Evolutionary conservation across 2,329 filamentous ascomycete species (phyloP).

Genomic region (Paradendryphiella salina): DNA sequence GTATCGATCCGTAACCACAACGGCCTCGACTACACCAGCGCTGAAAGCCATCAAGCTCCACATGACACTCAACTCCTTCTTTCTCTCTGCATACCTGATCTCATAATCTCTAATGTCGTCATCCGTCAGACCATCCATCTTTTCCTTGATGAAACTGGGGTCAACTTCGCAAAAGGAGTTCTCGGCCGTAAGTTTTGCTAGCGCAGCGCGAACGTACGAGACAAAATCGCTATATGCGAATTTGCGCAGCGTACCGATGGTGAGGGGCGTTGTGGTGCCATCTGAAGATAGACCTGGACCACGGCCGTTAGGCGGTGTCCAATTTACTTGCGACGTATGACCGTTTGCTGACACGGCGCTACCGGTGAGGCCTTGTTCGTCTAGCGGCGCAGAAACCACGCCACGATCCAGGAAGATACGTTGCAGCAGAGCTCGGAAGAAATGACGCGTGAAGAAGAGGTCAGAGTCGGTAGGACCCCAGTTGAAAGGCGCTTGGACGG

Average conservation of each 20-base stretch:
- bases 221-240: slow-evolving; percentile 74
- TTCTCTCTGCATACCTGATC: slow-evolving; percentile 63
- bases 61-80: slow-evolving; percentile 80
- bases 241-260: slow-evolving; percentile 84
- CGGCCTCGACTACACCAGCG: slow-evolving; percentile 81
- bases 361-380: slow-evolving; percentile 32
- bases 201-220: slow-evolving; percentile 77
- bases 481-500: slow-evolving; percentile 90
- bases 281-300: slow-evolving; percentile 48
- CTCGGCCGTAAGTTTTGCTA: slow-evolving; percentile 65
- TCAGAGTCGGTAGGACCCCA: slow-evolving; percentile 83
- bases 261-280: slow-evolving; percentile 72
- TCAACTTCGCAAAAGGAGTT: slow-evolving; percentile 44
- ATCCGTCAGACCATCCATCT: slow-evolving; percentile 71
- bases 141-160: slow-evolving; percentile 60
- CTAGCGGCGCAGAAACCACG: slow-evolving; percentile 64
- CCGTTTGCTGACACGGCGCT: slow-evolving; percentile 48
- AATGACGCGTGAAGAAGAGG: slow-evolving; percentile 88
- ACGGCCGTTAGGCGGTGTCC: slow-evolving; percentile 53
- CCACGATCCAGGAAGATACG: slow-evolving; percentile 87
- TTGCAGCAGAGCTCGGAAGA: slow-evolving; percentile 87
- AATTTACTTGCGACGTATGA: slow-evolving; percentile 40
- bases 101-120: slow-evolving; percentile 76
- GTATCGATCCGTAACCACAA: slow-evolving; percentile 91
- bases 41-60: slow-evolving; percentile 98